Conservation (phyloP, 2,329 filamentous ascomycete species). For the Cladophialophora chaetospira region DNA sequence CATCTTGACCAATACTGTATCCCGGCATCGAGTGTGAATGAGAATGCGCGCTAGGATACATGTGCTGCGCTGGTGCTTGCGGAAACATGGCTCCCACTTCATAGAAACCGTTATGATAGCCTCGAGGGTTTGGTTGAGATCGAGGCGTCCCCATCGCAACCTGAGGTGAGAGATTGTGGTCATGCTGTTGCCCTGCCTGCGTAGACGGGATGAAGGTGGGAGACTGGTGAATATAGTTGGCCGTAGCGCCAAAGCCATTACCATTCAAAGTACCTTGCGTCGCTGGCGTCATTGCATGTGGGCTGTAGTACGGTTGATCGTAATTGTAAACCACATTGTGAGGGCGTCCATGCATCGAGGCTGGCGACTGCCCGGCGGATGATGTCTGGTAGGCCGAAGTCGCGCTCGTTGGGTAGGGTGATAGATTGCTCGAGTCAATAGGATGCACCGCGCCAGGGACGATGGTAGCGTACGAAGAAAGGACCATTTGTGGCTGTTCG, state of each 20-base stretch:
- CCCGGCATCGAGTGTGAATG: constrained; percentile 9
- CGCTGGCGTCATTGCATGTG: constrained; percentile 15
- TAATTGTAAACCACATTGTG: constrained; percentile 15
- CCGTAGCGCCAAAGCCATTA: constrained; percentile 4
- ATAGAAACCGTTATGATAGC: constrained; percentile 13
- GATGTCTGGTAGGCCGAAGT: constrained; percentile 35
- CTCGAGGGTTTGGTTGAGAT: constrained; percentile 13
- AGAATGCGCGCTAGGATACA: constrained; percentile 16
- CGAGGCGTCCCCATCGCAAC: constrained; percentile 17
- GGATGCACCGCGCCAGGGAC: constrained; percentile 12
- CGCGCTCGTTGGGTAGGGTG: constrained; percentile 30
- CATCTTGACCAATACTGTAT: constrained; percentile 16
- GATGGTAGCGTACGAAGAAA: constrained; percentile 38
- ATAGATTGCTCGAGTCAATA: constrained; percentile 36
- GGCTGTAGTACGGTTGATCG: constrained; percentile 21
- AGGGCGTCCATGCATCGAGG: constrained; percentile 17
- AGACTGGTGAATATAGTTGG: constrained; percentile 11
- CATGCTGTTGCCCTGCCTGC: background rate
- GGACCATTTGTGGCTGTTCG: constrained; percentile 52
- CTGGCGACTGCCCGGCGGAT: constrained; percentile 33
- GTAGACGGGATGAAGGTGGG: constrained; percentile 10
- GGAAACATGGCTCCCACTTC: constrained; percentile 12
- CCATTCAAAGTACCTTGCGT: constrained; percentile 6
- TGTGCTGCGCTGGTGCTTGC: constrained; percentile 13
- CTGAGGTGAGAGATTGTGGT: constrained; percentile 21